phyloP scores from a whole-genome alignment of 768 basidiomycete species.

The Kwoniella newhampshirensis region DNA sequence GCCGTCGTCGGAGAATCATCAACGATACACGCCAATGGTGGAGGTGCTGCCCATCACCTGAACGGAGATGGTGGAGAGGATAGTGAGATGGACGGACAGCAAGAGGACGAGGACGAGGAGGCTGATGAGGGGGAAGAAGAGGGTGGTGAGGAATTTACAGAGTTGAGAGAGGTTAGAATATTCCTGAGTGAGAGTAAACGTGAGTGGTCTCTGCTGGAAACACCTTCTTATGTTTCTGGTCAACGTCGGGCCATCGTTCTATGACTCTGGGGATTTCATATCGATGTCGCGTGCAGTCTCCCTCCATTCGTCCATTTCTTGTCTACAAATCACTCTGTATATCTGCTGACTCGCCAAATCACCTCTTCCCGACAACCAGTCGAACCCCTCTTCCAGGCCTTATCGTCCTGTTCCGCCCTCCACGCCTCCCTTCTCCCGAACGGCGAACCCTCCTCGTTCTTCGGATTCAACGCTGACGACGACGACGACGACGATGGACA shows the following conservation, averaged over 20 bases:
- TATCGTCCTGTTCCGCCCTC: constrained; percentile 44
- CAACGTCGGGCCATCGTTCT: too few relatives aligned
- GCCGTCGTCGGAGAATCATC: constrained; percentile 17
- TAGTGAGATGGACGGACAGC: background rate
- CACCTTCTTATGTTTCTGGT: too few relatives aligned
- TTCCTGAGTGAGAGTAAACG: constrained; percentile 57
- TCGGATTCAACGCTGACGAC: constrained; percentile 30
- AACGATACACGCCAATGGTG: background rate
- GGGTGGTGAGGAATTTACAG: constrained; percentile 55
- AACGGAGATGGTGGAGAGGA: constrained; percentile 19
- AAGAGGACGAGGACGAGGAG: constrained; percentile 34
- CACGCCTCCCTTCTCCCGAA: constrained; percentile 35
- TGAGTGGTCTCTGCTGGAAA: constrained; percentile 22
- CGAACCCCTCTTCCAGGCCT: constrained; percentile 39
- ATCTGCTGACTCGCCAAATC: too few relatives aligned
- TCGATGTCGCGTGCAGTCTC: too few relatives aligned
- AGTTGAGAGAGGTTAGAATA: constrained; percentile 80
- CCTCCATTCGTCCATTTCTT: too few relatives aligned
- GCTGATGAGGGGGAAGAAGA: constrained; percentile 50
- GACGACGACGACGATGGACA: constrained; percentile 34
- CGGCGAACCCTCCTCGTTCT: constrained; percentile 41
- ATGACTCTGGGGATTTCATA: too few relatives aligned
- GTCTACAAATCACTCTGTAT: too few relatives aligned
- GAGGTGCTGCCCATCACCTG: background rate
- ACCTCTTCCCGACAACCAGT: too few relatives aligned